These are phyloP conservation scores for Aphelidium insulamus DNA, from an alignment of 371 early-diverging fungal species.

Conservation along the genomic window DNA sequence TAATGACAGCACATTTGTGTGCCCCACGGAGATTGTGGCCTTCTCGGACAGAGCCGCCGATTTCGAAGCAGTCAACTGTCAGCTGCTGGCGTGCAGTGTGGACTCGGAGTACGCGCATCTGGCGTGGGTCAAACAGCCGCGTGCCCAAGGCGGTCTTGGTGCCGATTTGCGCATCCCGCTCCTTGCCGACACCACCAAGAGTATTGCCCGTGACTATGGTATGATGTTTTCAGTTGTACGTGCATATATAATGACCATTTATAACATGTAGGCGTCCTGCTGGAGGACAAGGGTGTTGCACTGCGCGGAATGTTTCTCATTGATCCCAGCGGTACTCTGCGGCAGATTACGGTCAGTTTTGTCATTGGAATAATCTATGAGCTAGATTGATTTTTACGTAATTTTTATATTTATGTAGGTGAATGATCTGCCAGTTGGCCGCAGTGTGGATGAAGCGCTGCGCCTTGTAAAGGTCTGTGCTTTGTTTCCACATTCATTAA, in stretches of 20 bases:
- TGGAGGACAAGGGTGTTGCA: constrained; percentile 32
- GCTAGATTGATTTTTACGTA: no score
- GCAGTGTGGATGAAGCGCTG: constrained; percentile 42
- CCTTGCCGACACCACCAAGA: constrained; percentile 42
- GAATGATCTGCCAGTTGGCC: constrained; percentile 51
- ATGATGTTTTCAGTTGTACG: constrained; percentile 6
- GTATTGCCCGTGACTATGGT: constrained; percentile 41
- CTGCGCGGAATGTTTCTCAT: constrained; percentile 46
- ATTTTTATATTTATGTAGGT: no score
- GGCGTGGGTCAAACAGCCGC: constrained; percentile 37
- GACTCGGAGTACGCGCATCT: constrained; percentile 34
- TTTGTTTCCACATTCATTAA: no score
- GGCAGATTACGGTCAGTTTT: constrained; percentile 15
- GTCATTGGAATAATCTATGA: constrained; percentile 12
- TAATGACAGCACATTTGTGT: constrained; percentile 30
- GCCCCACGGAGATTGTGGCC: constrained; percentile 42
- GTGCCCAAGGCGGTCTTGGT: constrained; percentile 59
- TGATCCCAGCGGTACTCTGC: constrained; percentile 35
- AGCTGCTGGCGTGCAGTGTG: constrained; percentile 25
- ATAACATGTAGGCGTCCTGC: no score
- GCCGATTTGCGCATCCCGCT: constrained; percentile 37
- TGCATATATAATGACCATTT: constrained; percentile 2
- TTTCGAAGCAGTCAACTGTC: constrained; percentile 34
- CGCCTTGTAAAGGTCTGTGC: constrained; percentile 60
- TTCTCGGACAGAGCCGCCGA: constrained; percentile 33